Base-by-base conservation (phyloP, 163 green algal species). In the Scenedesmus sp. region DNA sequence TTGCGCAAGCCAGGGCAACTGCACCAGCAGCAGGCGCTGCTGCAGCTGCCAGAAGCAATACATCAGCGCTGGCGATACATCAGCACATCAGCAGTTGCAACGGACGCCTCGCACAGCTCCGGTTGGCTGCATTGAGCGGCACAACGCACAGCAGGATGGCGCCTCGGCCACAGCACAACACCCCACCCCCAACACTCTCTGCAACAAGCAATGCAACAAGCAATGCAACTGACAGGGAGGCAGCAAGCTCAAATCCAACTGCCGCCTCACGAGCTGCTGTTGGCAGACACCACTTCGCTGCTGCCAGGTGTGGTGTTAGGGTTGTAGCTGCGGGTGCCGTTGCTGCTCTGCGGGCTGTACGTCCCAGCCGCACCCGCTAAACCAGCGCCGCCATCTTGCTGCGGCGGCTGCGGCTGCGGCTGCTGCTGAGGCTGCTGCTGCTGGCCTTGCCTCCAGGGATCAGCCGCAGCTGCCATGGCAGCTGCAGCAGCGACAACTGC, bases 391-490 rank as follows among this genome's bases (percentile, higher is more conserved):
- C 23, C 70, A 15, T 79, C 70, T 79, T 79, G 70, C 70, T 79
- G 70, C 70, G 46, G 70, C 70, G 20, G 70, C 70, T 52, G 70
- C 70, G 12, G 15, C 16, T 26, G 66, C 18, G n/a, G 66, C 15
- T 16, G 66, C 2, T 26, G 18, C 66, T 76, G 66, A 16, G 18
- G 66, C 18, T 76, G 70, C 20, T 79, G 70, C 70, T 52, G 23
- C 70, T 85, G 46, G 34, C 77, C 46, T 4, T 62, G 18, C 73
- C 46, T 73, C 67, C 87, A 62, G 5, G 67, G 55, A 55, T 90
- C 87, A 56, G 87, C 87, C 46, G 87, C 87, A 64, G 87, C 87
- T 54, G 87, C 87, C 87, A 91, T 91, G 10, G 87, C 87, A 62
- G 87, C 87, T 52, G 87, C 87, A 2, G 87, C 87, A 76, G 87